A percentile compares a stretch with the other conserved stretches of the same genome.
These are phyloP conservation scores for Mortierella sp. DNA, from an alignment of 371 early-diverging fungal species.

Conservation along the genomic window DNA sequence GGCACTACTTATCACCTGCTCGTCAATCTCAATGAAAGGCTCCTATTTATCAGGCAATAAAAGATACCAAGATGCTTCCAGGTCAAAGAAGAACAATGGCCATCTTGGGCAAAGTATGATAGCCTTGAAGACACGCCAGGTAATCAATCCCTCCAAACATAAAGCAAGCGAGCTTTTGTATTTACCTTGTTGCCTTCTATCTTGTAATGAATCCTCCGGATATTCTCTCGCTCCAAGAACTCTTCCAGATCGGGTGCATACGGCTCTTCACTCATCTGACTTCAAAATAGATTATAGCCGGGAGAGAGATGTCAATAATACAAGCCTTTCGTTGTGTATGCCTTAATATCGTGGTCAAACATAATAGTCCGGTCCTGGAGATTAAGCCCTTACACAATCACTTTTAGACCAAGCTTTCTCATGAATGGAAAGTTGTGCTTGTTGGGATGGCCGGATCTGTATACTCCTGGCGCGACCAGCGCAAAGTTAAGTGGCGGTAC, in stretches of 20 bases:
- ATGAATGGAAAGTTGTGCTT: slow-evolving; percentile 84
- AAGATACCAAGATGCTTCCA: background rate
- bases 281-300: slow-evolving; percentile 36
- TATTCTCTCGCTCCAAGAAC: slow-evolving; percentile 78
- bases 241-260: slow-evolving; percentile 81
- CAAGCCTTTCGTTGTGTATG: too few species aligned
- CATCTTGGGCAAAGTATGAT: background rate
- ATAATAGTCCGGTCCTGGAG: background rate
- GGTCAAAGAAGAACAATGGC: background rate
- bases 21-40: slow-evolving; percentile 92
- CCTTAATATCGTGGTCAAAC: too few species aligned
- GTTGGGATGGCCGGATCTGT: slow-evolving; percentile 90
- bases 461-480: slow-evolving; percentile 87
- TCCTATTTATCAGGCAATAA: too few species aligned
- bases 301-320: too few species aligned
- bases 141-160: too few species aligned
- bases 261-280: slow-evolving; percentile 85
- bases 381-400: slow-evolving; percentile 71
- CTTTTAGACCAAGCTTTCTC: slow-evolving; percentile 77
- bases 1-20: slow-evolving; percentile 79
- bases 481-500: slow-evolving; percentile 94
- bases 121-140: too few species aligned
- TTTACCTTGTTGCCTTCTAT: slow-evolving; percentile 88
- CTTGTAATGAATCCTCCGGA: slow-evolving; percentile 81
- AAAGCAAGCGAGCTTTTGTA: too few species aligned